phyloP scores from a whole-genome alignment of 2,329 filamentous ascomycete species.

The Cryphonectria carpinicola region DNA sequence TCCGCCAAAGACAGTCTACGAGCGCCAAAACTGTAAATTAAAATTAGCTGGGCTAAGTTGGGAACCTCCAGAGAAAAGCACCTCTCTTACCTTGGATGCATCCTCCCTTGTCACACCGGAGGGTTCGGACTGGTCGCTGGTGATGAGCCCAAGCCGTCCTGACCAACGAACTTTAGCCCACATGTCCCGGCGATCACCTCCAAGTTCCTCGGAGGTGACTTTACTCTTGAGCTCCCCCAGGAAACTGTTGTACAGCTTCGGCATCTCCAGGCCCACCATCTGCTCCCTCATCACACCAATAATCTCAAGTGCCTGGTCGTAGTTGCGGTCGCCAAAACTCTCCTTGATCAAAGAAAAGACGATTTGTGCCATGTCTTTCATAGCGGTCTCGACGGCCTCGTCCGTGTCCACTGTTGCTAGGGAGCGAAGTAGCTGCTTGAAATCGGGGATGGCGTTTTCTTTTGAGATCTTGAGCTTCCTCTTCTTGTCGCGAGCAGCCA shows the following conservation, averaged over 20 bases:
- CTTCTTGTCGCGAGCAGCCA: conserved; percentile 33
- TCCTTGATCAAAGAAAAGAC: conserved; percentile 70
- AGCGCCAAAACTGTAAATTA: conserved; percentile 8
- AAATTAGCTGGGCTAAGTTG: neutral
- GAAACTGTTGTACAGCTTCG: conserved; percentile 76
- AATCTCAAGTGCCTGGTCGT: conserved; percentile 75
- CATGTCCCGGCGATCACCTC: conserved; percentile 78
- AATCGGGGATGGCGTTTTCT: conserved; percentile 85
- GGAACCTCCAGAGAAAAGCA: neutral
- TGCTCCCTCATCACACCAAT: conserved; percentile 79
- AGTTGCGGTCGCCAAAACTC: conserved; percentile 76
- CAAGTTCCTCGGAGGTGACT: conserved; percentile 69
- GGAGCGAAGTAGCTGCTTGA: conserved; percentile 72
- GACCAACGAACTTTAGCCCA: conserved; percentile 75
- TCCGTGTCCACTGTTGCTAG: conserved; percentile 55
- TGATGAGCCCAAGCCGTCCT: conserved; percentile 71
- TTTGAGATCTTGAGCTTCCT: conserved; percentile 47
- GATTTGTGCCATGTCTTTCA: conserved; percentile 74
- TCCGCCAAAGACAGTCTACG: neutral
- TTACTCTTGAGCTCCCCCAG: conserved; percentile 72
- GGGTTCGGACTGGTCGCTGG: conserved; percentile 61
- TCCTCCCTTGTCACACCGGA: conserved; percentile 72
- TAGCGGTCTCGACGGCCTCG: conserved; percentile 66
- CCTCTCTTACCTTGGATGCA: conserved; percentile 61
- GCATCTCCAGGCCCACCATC: conserved; percentile 75